phyloP scores from a whole-genome alignment of 129 eudicot genomes.

The Escallonia rubra region DNA sequence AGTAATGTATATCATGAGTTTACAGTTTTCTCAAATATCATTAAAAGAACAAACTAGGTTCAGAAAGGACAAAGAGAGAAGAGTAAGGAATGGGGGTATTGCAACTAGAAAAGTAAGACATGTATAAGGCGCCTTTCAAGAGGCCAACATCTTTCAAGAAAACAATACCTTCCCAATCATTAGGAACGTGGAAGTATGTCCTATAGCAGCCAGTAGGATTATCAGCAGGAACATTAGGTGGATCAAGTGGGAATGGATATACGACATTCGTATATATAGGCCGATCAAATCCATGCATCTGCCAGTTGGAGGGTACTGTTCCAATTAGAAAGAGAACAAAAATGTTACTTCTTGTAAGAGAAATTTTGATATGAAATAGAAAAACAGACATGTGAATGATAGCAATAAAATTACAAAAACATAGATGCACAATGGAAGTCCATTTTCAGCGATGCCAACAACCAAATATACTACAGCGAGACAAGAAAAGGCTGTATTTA shows the following conservation, averaged over 20 bases:
- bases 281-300: conserved; percentile 85
- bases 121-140: not conserved
- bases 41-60: too few relatives aligned
- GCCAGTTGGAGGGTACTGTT: conserved; percentile 97
- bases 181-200: conserved; percentile 70
- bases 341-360: conserved; percentile 1
- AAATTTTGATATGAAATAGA: too few relatives aligned
- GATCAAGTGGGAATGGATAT: conserved; percentile 89
- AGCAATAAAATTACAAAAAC: too few relatives aligned
- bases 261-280: conserved; percentile 82
- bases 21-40: too few relatives aligned
- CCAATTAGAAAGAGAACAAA: conserved; percentile 14
- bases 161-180: conserved; percentile 83
- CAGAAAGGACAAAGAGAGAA: too few relatives aligned
- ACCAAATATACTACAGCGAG: too few relatives aligned
- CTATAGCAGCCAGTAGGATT: conserved; percentile 97
- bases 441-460: too few relatives aligned
- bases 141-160: not conserved
- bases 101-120: not conserved
- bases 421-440: too few relatives aligned
- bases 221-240: conserved; percentile 77
- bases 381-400: too few relatives aligned
- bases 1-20: too few relatives aligned
- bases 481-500: too few relatives aligned
- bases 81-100: not conserved